Conservation (phyloP, 768 basidiomycete genomes). For the Rhodocollybia butyracea region DNA sequence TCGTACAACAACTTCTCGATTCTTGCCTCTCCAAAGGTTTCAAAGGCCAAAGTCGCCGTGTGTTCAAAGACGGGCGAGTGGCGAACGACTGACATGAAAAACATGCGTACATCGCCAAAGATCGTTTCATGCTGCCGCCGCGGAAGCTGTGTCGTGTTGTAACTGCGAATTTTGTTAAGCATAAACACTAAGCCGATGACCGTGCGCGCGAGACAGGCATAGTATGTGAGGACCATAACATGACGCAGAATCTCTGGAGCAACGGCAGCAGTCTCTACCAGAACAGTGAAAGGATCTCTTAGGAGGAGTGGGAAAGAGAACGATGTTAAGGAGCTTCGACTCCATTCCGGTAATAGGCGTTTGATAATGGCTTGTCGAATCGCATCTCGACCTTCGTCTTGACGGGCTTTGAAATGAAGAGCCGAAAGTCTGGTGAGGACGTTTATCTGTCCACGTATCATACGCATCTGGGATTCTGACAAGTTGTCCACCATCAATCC, state of each 20-base stretch:
- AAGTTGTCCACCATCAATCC: constrained; percentile 68
- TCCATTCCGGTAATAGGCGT: constrained; percentile 89
- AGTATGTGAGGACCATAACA: constrained; percentile 86
- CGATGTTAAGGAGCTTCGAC: constrained; percentile 75
- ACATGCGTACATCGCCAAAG: constrained; percentile 84
- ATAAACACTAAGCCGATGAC: constrained; percentile 85
- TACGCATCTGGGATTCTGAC: constrained; percentile 71
- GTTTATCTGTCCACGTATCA: constrained; percentile 74
- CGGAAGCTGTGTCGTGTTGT: constrained; percentile 39
- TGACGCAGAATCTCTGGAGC: constrained; percentile 88
- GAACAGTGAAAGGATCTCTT: constrained; percentile 85
- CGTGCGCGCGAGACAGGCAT: constrained; percentile 82
- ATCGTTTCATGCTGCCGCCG: constrained; percentile 60
- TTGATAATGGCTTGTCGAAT: constrained; percentile 87
- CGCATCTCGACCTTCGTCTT: constrained; percentile 74
- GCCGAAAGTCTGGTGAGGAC: constrained; percentile 65
- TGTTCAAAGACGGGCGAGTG: constrained; percentile 88
- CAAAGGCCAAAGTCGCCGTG: constrained; percentile 75
- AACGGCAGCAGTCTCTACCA: constrained; percentile 88
- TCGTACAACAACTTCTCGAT: constrained; percentile 85
- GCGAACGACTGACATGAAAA: constrained; percentile 87
- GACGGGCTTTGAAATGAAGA: constrained; percentile 65
- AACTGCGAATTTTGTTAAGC: constrained; percentile 67
- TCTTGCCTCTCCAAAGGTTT: constrained; percentile 76
- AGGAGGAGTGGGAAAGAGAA: constrained; percentile 84